Evolutionary conservation across 2,329 filamentous ascomycete genomes (phyloP).

Genomic region (Rutstroemia sp.): DNA sequence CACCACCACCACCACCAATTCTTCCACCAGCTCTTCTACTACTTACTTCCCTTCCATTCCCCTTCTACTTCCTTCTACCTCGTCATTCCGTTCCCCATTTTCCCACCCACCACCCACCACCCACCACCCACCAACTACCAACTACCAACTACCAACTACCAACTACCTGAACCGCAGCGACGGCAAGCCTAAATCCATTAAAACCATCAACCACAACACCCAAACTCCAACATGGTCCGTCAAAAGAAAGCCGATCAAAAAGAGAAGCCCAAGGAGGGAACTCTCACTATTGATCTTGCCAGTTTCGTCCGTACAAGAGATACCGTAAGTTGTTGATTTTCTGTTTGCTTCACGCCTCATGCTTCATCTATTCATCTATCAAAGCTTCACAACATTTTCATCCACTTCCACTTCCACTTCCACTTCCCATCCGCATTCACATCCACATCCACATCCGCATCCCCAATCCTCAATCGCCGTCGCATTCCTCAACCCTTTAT

Average conservation of each 20-base stretch:
- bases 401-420: background rate
- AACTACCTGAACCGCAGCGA: background rate
- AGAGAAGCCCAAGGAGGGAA: conserved; percentile 10
- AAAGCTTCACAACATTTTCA: background rate
- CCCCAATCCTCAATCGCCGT: conserved; percentile 8
- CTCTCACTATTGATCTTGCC: conserved; percentile 53
- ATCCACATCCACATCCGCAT: background rate
- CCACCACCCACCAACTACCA: too few species aligned
- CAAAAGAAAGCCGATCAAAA: conserved; percentile 34
- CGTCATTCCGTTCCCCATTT: too few species aligned
- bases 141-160: too few species aligned
- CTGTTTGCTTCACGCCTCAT: background rate
- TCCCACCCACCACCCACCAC: too few species aligned
- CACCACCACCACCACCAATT: background rate
- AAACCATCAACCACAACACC: conserved; percentile 12
- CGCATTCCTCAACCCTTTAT: conserved; percentile 12
- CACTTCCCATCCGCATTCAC: conserved; percentile 1
- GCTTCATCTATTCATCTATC: conserved; percentile 9
- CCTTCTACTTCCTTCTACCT: too few species aligned
- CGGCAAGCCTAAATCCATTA: background rate
- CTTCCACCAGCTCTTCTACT: background rate
- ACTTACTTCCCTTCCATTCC: background rate
- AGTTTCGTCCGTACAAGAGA: conserved; percentile 77
- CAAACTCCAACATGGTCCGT: conserved; percentile 30
- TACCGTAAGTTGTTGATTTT: conserved; percentile 46